Evolutionary conservation across 306 rosid genomes (phyloP).

Genomic region (Vachellia collinsii): DNA sequence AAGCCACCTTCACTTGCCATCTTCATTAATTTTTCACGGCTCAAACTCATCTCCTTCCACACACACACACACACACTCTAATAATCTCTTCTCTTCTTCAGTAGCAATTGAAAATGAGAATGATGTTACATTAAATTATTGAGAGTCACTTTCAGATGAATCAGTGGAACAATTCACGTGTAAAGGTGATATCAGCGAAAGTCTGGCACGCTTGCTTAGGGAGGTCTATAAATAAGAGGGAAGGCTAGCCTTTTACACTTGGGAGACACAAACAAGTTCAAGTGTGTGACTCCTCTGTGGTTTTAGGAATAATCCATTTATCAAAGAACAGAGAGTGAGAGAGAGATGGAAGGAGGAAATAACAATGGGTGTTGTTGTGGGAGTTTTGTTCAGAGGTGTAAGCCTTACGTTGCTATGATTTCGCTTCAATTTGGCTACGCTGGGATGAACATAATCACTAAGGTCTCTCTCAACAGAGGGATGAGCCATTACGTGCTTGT

Average conservation of each 20-base stretch:
- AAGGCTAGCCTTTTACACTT: slow-evolving; percentile 33
- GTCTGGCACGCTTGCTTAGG: slow-evolving; percentile 34
- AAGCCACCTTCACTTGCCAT: background rate
- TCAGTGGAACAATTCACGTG: slow-evolving; percentile 40
- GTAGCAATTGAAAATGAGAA: too few species aligned
- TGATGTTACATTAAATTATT: background rate
- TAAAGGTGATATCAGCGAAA: slow-evolving; percentile 21
- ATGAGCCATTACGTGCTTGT: slow-evolving; percentile 95
- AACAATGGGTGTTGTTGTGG: slow-evolving; percentile 13
- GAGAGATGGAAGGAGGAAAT: slow-evolving; percentile 48
- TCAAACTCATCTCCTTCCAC: background rate
- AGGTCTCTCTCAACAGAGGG: slow-evolving; percentile 83
- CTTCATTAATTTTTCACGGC: background rate
- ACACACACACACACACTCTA: too few species aligned
- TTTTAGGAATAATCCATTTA: background rate
- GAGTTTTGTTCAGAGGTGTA: slow-evolving; percentile 54
- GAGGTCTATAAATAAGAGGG: slow-evolving; percentile 48
- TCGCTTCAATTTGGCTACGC: slow-evolving; percentile 92
- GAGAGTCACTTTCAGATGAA: background rate
- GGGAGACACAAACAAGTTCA: slow-evolving; percentile 51
- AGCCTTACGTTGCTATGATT: slow-evolving; percentile 90
- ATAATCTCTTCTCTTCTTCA: too few species aligned
- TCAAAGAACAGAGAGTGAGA: background rate
- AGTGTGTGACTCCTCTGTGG: slow-evolving; percentile 60
- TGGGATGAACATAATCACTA: slow-evolving; percentile 92